Evolutionary conservation across 352 stramenopile genomes (phyloP), one percentile per base, ranked within the genome.

Genomic region (Sclerospora graminicola): DNA sequence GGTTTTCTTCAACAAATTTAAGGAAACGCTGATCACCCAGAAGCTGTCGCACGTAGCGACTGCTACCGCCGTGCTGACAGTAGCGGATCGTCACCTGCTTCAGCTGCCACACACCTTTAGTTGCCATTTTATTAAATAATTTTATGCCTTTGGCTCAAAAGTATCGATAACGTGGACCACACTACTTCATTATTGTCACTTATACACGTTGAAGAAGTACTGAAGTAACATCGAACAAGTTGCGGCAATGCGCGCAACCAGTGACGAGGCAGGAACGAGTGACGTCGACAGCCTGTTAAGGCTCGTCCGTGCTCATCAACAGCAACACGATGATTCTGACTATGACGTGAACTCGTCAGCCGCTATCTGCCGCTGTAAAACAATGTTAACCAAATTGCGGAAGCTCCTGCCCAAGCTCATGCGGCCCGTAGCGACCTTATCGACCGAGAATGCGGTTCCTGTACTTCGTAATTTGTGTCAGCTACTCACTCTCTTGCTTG

Each of bases 1-100:
- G 82, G 54, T 93, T 93, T 47, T 88, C 78, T 55, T 86, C 76
- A 32, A 93, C 82, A 46, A 93, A 90, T 33, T 73, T 62, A 24
- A 87, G 54, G 57, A 93, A 93, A 32, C 77, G 78, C 48, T 71
- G 42, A 45, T 90, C 77, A 32, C 62, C 58, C 36, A 93, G 63
- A 57, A 93, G 66, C 27, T 86, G 57, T 24, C 78, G 59, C 29
- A 90, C 60, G 50, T 89, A 69, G 47, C 73, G 72, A 59, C 82
- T 93, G 63, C 74, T 87, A 39, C 74, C 74, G 32, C 74, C 54
- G 54, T 87, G 63, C 54, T 87, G 74, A 49, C 74, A 87, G 71
- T 87, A 87, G 35, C 74, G 74, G 45, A 87, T 83, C 56, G 74
- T 87, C 54, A 87, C 55, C 54, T 87, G 53, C 63, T 87, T 73